Conservation (phyloP, 768 basidiomycete species). For the Phylloporus sp. region DNA sequence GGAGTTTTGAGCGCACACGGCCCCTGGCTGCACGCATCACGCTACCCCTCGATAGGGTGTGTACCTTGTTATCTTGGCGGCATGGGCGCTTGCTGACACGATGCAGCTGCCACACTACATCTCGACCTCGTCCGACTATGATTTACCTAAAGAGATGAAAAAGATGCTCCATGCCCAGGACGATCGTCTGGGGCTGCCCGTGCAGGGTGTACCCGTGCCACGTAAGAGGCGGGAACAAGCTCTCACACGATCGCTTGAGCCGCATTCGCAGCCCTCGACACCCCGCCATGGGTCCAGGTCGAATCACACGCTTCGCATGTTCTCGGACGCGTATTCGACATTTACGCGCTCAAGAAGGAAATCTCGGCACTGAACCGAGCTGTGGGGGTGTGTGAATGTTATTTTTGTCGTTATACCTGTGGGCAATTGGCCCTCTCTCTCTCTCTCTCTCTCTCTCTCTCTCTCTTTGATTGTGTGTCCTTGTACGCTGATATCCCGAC, state of each 20-base stretch:
- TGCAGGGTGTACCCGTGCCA: conserved; percentile 1
- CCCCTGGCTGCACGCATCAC: conserved; percentile 17
- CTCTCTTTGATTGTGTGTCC: background rate
- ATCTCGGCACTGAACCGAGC: conserved; percentile 3
- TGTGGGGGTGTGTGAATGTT: background rate
- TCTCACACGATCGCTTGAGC: conserved; percentile 4
- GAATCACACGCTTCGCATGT: conserved; percentile 21
- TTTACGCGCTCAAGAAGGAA: conserved; percentile 14
- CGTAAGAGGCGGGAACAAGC: conserved; percentile 16
- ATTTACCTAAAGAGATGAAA: conserved; percentile 6
- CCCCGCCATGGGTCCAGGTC: conserved; percentile 6
- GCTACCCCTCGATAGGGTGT: conserved; percentile 15
- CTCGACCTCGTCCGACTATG: conserved; percentile 8
- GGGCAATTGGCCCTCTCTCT: background rate
- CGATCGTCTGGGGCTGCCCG: conserved; percentile 16
- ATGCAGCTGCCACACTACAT: conserved; percentile 7
- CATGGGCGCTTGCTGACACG: background rate
- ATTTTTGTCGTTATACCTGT: background rate
- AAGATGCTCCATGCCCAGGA: conserved; percentile 11
- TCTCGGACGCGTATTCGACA: conserved; percentile 24
- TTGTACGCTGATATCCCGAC: background rate
- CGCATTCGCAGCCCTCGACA: background rate
- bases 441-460: background rate
- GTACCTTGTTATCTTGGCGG: background rate
- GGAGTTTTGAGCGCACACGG: conserved; percentile 9